phyloP scores from a whole-genome alignment of 148 eudicot genomes.

The Rhododendron vialii region DNA sequence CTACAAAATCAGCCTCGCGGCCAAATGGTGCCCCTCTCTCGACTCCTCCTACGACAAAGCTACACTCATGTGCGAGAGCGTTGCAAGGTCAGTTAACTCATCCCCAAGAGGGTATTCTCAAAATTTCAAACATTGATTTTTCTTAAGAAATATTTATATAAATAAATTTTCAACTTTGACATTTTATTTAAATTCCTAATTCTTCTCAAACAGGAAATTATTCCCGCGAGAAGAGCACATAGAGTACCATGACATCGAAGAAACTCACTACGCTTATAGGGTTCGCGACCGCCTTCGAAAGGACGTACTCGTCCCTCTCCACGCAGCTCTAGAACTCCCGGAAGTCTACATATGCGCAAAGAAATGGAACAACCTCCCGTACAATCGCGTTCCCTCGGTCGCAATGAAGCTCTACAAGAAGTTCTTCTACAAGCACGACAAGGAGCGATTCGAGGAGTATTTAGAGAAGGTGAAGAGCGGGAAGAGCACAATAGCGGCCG shows the following conservation, averaged over 20 bases:
- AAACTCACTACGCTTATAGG: background rate
- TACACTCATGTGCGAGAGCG: background rate
- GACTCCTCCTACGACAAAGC: background rate
- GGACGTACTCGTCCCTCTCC: background rate
- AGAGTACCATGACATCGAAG: background rate
- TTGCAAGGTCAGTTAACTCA: background rate
- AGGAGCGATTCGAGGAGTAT: background rate
- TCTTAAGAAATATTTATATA: too few relatives aligned
- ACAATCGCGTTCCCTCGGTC: background rate
- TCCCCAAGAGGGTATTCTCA: too few relatives aligned
- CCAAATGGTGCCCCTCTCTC: slow-evolving; percentile 29
- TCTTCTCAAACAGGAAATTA: background rate
- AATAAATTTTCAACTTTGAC: too few relatives aligned
- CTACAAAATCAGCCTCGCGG: slow-evolving; percentile 22
- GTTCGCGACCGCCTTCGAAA: background rate
- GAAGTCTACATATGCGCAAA: slow-evolving; percentile 2
- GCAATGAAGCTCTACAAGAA: slow-evolving; percentile 3
- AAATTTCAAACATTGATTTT: too few relatives aligned
- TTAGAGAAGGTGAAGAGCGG: background rate
- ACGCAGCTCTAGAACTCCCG: background rate
- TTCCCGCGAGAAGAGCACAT: background rate
- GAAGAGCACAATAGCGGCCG: background rate
- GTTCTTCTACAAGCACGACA: background rate
- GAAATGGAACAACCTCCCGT: background rate
- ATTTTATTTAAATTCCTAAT: background rate